These are phyloP conservation scores for Ailanthus altissimus DNA, from an alignment of 345 rosid genomes.

Conservation along the genomic window DNA sequence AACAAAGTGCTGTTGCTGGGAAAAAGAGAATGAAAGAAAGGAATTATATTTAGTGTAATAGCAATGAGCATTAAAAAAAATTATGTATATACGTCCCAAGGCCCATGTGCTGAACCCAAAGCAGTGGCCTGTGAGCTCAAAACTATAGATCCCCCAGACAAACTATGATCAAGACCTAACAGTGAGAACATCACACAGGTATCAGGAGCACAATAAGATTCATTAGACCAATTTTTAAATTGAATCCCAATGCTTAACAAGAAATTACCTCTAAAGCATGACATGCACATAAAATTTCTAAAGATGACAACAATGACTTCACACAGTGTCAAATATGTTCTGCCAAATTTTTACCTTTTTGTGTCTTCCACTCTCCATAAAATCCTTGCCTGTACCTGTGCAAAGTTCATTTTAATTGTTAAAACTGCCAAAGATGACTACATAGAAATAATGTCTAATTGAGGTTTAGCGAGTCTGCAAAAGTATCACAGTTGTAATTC, in stretches of 20 bases:
- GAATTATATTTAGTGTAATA: too few relatives aligned
- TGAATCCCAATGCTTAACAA: not conserved
- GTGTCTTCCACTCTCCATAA: slow-evolving; percentile 34
- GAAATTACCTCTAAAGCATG: not conserved
- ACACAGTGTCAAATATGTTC: too few relatives aligned
- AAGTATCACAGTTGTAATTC: not conserved
- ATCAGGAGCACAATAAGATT: not conserved
- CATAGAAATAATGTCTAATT: not conserved
- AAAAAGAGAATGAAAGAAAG: too few relatives aligned
- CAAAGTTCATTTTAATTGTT: slow-evolving; percentile 10
- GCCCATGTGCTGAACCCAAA: not conserved
- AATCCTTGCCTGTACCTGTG: slow-evolving; percentile 34
- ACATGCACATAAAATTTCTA: too few relatives aligned
- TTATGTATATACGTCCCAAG: too few relatives aligned
- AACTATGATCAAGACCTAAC: not conserved
- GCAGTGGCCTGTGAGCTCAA: not conserved
- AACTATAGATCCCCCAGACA: not conserved
- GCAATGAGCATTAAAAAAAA: too few relatives aligned
- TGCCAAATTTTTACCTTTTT: slow-evolving; percentile 39
- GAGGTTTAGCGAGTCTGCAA: slow-evolving; percentile 2
- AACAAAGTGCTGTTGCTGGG: too few relatives aligned
- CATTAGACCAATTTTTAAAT: slow-evolving; percentile 5
- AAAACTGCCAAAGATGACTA: not conserved
- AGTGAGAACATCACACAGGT: not conserved
- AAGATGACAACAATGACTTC: too few relatives aligned